Base-by-base conservation (phyloP, 2,329 filamentous ascomycete species). In the Xylaria sp. region DNA sequence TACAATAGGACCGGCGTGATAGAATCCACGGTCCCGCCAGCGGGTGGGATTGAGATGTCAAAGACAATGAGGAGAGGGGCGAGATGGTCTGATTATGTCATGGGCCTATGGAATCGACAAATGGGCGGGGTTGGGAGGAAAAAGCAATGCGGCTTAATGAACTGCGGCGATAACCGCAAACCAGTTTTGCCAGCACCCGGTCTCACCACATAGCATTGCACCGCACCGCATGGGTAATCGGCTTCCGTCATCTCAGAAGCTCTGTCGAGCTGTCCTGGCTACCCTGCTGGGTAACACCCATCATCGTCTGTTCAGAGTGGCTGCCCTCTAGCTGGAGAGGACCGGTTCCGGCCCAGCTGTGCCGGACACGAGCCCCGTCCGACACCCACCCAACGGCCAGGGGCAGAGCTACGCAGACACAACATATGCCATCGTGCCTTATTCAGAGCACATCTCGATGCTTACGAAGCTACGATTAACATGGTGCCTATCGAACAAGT, bases 261-360 rank as follows among this genome's bases (percentile, higher is more conserved):
- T 20, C 25, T 54, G 23, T 36, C 36, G 33, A 43, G 64, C 62
- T 61, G 64, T 51, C 64, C 49, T 62, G 61, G 10, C 51, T 64
- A 57, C 3, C 3, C 18, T 46, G 41, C 60, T 56, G 64, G 25
- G 66, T 52, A 41, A 61, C 57, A 64, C 64, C 48, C 59, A 61
- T 61, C 41, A 48, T 60, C 61, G 33, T 43, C 62, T 59, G 65
- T 39, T 43, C 20, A 41, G 52, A 25, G 20, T 58, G 20, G 36
- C 23, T 58, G n/a, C 15, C 52, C 49, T 31, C 15, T 39, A 49
- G 36, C 28, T 28, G 4, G 52, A 64, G 43, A 36, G 9, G 8
- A 39, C 67, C 48, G 59, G 67, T 69, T 62, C 63, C 67, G 58
- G 56, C 5, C 15, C 25, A 46, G 56, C 8, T 58, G 25, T 58